Conservation (phyloP, 192 early-diverging fungal genomes). For the Entomortierella lignicola region DNA sequence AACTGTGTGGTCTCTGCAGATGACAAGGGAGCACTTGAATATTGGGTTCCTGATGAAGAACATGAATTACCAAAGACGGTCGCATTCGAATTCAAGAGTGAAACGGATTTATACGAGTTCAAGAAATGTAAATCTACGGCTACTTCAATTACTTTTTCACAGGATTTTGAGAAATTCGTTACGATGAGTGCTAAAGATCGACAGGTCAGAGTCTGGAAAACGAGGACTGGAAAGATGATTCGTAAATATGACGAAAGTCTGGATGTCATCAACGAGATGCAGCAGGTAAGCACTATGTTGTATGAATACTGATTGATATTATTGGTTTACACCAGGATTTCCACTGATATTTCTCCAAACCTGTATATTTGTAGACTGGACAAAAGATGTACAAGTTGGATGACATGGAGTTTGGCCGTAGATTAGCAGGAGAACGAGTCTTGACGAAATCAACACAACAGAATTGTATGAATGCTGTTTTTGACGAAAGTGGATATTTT, state of each 20-base stretch:
- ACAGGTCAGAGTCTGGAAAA: slow-evolving; percentile 87
- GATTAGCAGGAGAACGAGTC: slow-evolving; percentile 90
- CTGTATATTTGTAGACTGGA: slow-evolving; percentile 68
- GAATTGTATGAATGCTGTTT: slow-evolving; percentile 79
- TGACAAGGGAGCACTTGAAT: slow-evolving; percentile 91
- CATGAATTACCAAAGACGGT: slow-evolving; percentile 71
- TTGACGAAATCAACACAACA: slow-evolving; percentile 80
- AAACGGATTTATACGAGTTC: slow-evolving; percentile 97
- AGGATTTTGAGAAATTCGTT: slow-evolving; percentile 85
- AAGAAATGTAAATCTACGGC: slow-evolving; percentile 89
- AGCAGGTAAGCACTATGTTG: slow-evolving; percentile 61
- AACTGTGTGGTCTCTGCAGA: slow-evolving; percentile 89
- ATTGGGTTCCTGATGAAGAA: slow-evolving; percentile 84
- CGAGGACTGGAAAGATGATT: slow-evolving; percentile 85
- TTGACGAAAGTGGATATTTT: slow-evolving; percentile 92
- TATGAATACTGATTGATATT: background rate
- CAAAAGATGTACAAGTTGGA: slow-evolving; percentile 84
- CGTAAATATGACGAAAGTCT: slow-evolving; percentile 94
- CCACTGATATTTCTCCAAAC: slow-evolving; percentile 1
- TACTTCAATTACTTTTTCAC: slow-evolving; percentile 83
- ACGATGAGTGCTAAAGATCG: slow-evolving; percentile 88
- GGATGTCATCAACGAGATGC: slow-evolving; percentile 85
- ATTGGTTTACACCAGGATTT: background rate
- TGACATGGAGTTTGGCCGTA: slow-evolving; percentile 98
- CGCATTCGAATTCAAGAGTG: slow-evolving; percentile 86